Base-by-base conservation (phyloP, 1,139 yeast species). In the Blastobotrys serpentis region DNA sequence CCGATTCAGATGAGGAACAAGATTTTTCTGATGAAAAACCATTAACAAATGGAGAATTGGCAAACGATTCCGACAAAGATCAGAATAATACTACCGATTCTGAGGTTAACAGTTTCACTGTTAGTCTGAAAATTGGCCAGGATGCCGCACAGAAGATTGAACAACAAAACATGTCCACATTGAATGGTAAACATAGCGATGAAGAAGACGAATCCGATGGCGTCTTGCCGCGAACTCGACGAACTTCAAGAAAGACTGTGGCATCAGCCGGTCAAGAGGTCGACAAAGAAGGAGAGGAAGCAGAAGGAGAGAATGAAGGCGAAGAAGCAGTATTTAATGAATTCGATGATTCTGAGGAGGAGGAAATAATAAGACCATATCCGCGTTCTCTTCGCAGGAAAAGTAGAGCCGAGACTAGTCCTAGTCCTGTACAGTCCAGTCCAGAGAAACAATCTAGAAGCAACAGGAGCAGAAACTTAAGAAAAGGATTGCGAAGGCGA, bases 81-180 rank as follows among this genome's bases (percentile, higher is more conserved):
- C 17, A 33, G 29, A 39, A 21, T 10, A 51, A 34, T 13, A 44
- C 46, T 19, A 48, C 44, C n/a, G 48, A 42, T 37, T 47, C 33
- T 18, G 49, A 42, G 19, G 41, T 39, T 26, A 43, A 49, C 42
- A 40, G 44, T 13, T 57, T 51, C 42, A 59, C 56, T 19, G 56
- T 59, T 8, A 55, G 45, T 19, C 43, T 59, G 43, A 50, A 51
- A 19, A 48, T 59, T 45, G 60, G 62, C 21, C 47, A 33, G 18
- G 48, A 43, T 21, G 51, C 47, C 21, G 55, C 57, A n/a, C 49
- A 46, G 33, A 30, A 50, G 43, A 32, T 55, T 22, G 51, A 46
- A 39, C 14, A 29, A 11, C 32, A 29, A 14, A 29, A 11, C 32
- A 29, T 29, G 32, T 11, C n/a, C 29, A 42, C 38, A 14, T 57